phyloP scores from a whole-genome alignment of 108 stramenopile species.

The Discostella pseudostelligera region DNA sequence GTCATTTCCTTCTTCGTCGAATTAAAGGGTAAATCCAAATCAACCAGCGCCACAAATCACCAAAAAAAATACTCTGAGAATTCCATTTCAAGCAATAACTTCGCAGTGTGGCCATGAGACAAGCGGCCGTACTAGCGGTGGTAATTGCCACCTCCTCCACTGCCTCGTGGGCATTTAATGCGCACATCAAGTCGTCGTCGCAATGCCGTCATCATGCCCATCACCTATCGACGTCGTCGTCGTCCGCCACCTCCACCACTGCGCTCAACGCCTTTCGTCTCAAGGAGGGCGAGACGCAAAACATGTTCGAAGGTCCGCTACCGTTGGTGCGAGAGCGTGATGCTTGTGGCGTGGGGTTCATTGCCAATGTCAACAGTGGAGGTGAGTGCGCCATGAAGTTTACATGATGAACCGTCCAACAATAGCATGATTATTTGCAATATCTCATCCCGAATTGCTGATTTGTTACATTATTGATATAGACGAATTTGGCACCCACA shows the following conservation, averaged over 20 bases:
- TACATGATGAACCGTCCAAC: background rate
- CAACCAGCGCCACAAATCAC: no score
- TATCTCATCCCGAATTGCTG: no score
- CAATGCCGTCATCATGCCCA: no score
- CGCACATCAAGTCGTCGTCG: no score
- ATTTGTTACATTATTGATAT: background rate
- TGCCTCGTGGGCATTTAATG: no score
- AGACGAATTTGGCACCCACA: slow-evolving; percentile 77
- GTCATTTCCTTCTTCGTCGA: no score
- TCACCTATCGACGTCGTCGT: background rate
- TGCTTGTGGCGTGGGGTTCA: slow-evolving; percentile 97
- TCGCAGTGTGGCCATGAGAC: no score
- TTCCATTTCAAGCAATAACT: no score
- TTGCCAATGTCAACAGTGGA: slow-evolving; percentile 76
- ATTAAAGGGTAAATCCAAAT: no score
- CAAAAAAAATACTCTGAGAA: no score
- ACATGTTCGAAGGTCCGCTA: slow-evolving; percentile 84
- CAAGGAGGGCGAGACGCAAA: slow-evolving; percentile 41
- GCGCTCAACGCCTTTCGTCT: slow-evolving; percentile 35
- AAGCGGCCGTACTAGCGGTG: no score
- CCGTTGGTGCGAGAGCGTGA: slow-evolving; percentile 89
- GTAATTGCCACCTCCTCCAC: no score
- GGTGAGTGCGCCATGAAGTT: slow-evolving; percentile 45
- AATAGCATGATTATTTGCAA: background rate
- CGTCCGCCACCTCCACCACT: background rate